Percentiles rank a stretch among this genome's conserved stretches.
Conservation (phyloP, 2,329 filamentous ascomycete species). For the Ophiocordyceps unilateralis region DNA sequence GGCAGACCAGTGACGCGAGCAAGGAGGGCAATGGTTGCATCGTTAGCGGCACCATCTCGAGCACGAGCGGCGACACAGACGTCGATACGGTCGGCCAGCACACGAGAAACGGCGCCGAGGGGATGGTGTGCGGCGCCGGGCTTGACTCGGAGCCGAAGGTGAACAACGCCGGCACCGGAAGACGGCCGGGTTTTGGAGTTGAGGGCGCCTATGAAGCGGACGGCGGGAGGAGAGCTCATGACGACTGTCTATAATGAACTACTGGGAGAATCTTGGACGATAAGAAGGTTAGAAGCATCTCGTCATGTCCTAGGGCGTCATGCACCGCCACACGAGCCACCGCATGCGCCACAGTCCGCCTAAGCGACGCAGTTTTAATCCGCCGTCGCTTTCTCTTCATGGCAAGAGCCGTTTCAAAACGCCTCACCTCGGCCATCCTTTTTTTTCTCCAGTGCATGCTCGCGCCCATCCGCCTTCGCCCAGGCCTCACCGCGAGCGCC, state of each 20-base stretch:
- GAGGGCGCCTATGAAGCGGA: constrained; percentile 27
- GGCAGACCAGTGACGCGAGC: constrained; percentile 42
- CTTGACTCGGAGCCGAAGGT: constrained; percentile 50
- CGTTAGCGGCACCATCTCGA: constrained; percentile 51
- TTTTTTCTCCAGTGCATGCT: constrained; percentile 8
- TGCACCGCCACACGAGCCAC: too few relatives aligned
- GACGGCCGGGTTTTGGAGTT: constrained; percentile 32
- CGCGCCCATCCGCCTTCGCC: constrained; percentile 8
- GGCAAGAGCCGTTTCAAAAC: too few relatives aligned
- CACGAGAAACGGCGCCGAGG: constrained; percentile 36
- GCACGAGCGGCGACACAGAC: constrained; percentile 49
- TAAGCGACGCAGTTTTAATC: too few relatives aligned
- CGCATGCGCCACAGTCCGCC: too few relatives aligned
- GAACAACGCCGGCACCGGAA: constrained; percentile 24
- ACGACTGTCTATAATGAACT: not conserved
- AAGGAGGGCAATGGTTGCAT: constrained; percentile 44
- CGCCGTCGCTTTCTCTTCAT: too few relatives aligned
- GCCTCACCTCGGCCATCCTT: not conserved
- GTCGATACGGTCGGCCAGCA: constrained; percentile 41
- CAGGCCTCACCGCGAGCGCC: constrained; percentile 11
- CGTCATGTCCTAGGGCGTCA: too few relatives aligned
- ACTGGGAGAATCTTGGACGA: too few relatives aligned
- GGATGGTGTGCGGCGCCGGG: constrained; percentile 44
- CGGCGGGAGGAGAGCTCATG: constrained; percentile 16
- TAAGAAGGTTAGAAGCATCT: too few relatives aligned